Evolutionary conservation across 2,329 filamentous ascomycete genomes (phyloP).

Genomic region (Trichothecium sympodiale): DNA sequence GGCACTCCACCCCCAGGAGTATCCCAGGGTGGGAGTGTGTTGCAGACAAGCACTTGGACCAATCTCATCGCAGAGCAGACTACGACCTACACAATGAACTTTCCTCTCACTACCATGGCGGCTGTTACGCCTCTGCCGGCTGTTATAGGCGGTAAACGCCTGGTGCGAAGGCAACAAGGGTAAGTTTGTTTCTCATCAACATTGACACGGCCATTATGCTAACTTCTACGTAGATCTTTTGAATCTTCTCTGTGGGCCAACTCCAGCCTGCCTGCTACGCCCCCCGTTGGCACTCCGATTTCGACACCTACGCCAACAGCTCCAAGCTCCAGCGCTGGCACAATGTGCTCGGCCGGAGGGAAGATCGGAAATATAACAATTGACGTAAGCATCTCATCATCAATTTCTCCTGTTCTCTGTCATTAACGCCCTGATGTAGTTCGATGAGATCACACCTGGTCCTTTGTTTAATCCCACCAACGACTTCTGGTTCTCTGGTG

Average conservation of each 20-base stretch:
- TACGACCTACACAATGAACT: conserved; percentile 27
- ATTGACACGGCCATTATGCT: neutral
- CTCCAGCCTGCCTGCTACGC: conserved; percentile 12
- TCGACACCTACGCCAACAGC: neutral
- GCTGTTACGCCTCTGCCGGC: conserved; percentile 13
- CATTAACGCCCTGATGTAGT: conserved; percentile 16
- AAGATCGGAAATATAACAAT: conserved; percentile 26
- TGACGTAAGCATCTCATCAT: conserved; percentile 19
- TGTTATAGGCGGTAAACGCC: neutral
- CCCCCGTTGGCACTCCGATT: neutral
- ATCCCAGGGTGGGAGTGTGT: conserved; percentile 4
- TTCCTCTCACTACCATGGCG: conserved; percentile 25
- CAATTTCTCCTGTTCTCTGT: neutral
- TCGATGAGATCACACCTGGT: conserved; percentile 22
- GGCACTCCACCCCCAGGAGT: neutral
- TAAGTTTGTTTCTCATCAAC: conserved; percentile 7
- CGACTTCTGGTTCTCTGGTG: conserved; percentile 30
- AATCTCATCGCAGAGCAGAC: conserved; percentile 26
- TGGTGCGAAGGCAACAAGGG: conserved; percentile 17
- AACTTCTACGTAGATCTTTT: neutral
- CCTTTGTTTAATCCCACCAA: conserved; percentile 27
- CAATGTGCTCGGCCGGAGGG: conserved; percentile 16
- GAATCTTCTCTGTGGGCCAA: conserved; percentile 16
- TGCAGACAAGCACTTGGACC: conserved; percentile 26
- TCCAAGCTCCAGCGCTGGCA: conserved; percentile 6